These are phyloP conservation scores for Candida sonorensis DNA, from an alignment of 805 yeast genomes.

Conservation along the genomic window DNA sequence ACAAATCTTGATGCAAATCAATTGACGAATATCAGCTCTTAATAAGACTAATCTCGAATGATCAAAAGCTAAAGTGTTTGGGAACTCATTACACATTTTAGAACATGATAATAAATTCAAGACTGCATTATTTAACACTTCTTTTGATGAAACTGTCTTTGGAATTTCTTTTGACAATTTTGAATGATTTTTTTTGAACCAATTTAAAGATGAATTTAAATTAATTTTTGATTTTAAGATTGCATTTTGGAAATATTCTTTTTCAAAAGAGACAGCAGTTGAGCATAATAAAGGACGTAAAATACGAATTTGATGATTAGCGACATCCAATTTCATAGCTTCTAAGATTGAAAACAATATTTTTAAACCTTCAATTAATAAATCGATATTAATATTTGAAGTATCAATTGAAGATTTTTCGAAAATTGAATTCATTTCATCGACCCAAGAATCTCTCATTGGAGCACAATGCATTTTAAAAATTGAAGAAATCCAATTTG, in stretches of 20 bases:
- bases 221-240: slow-evolving; percentile 51
- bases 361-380: slow-evolving; percentile 69
- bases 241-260: slow-evolving; percentile 63
- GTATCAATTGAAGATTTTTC: slow-evolving; percentile 31
- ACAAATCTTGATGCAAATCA: slow-evolving; percentile 74
- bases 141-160: slow-evolving; percentile 9
- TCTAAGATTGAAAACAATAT: slow-evolving; percentile 78
- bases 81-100: slow-evolving; percentile 76
- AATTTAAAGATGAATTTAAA: slow-evolving; percentile 51
- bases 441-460: slow-evolving; percentile 88
- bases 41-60: slow-evolving; percentile 70
- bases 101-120: slow-evolving; percentile 67
- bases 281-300: slow-evolving; percentile 78
- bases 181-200: slow-evolving; percentile 46
- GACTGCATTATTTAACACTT: slow-evolving; percentile 43
- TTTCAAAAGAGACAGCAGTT: slow-evolving; percentile 84
- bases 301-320: slow-evolving; percentile 87
- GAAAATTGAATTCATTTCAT: slow-evolving; percentile 64
- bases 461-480: slow-evolving; percentile 93
- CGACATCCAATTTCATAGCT: slow-evolving; percentile 92
- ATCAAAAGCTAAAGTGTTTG: slow-evolving; percentile 78
- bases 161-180: slow-evolving; percentile 9
- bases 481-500: slow-evolving; percentile 67
- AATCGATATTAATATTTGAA: slow-evolving; percentile 20
- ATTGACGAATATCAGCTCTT: slow-evolving; percentile 80